These are phyloP conservation scores for Wickerhamomyces bovis DNA, from an alignment of 805 yeast genomes.

Conservation along the genomic window DNA sequence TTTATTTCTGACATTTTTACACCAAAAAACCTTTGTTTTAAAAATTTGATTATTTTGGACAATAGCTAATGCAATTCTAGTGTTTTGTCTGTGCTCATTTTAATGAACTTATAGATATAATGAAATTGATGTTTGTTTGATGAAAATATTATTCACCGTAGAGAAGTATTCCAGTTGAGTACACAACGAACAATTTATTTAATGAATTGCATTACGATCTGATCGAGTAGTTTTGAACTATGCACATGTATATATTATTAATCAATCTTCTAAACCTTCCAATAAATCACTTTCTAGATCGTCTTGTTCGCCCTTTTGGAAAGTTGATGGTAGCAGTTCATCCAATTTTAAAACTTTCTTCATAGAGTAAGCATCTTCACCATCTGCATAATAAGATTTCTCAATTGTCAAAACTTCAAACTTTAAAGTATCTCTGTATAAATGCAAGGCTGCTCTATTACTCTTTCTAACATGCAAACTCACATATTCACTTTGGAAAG, in stretches of 20 bases:
- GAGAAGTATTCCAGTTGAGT: no score
- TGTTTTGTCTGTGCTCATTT: background rate
- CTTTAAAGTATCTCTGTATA: slow-evolving; percentile 77
- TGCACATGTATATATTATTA: background rate
- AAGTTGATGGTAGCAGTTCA: slow-evolving; percentile 53
- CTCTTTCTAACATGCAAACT: slow-evolving; percentile 91
- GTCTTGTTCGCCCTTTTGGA: slow-evolving; percentile 46
- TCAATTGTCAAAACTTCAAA: slow-evolving; percentile 83
- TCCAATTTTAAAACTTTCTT: slow-evolving; percentile 57
- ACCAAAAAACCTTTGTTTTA: background rate
- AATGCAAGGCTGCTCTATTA: slow-evolving; percentile 88
- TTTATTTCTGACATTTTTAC: slow-evolving; percentile 46
- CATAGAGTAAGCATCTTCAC: slow-evolving; percentile 98
- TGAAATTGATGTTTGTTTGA: background rate
- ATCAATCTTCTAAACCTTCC: slow-evolving; percentile 25
- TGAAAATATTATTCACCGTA: no score
- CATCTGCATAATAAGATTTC: slow-evolving; percentile 89
- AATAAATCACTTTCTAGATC: slow-evolving; percentile 47
- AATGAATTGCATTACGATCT: no score
- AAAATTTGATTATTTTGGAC: background rate
- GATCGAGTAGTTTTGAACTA: background rate
- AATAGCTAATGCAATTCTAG: slow-evolving; percentile 7
- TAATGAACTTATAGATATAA: background rate
- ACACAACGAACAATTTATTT: no score
- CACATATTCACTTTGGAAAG: slow-evolving; percentile 75